phyloP scores from a whole-genome alignment of 805 yeast genomes.

The Zygotorulaspora florentina region DNA sequence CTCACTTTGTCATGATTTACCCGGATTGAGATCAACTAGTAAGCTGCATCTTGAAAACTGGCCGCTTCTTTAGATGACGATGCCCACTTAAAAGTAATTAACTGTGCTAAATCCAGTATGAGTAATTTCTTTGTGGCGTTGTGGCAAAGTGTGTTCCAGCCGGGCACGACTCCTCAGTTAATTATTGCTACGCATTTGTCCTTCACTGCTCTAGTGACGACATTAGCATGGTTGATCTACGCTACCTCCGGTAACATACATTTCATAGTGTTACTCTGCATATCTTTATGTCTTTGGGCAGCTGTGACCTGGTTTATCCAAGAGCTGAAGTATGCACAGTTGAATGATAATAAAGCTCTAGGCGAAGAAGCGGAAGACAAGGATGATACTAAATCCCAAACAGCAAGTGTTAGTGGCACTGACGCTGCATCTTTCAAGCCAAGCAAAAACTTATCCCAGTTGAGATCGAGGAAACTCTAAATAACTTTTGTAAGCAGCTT shows the following conservation, averaged over 20 bases:
- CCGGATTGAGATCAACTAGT: too few relatives aligned
- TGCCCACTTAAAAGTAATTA: not conserved
- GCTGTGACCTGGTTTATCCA: slow-evolving; percentile 82
- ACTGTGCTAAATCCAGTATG: not conserved
- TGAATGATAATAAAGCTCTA: slow-evolving; percentile 27
- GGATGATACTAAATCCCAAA: not conserved
- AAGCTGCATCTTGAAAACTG: too few relatives aligned
- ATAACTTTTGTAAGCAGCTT: not conserved
- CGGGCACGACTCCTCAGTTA: slow-evolving; percentile 89
- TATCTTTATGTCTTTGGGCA: slow-evolving; percentile 67
- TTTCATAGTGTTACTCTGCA: slow-evolving; percentile 48
- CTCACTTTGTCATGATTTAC: too few relatives aligned
- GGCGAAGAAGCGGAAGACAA: slow-evolving; percentile 17
- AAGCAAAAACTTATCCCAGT: not conserved
- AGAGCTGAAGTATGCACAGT: slow-evolving; percentile 51
- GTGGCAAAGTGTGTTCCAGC: slow-evolving; percentile 89
- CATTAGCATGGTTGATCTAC: slow-evolving; percentile 52
- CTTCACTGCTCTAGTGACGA: slow-evolving; percentile 57
- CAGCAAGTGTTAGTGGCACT: not conserved
- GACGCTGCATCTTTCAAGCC: not conserved
- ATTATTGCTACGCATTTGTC: slow-evolving; percentile 86
- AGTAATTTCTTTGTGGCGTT: slow-evolving; percentile 44
- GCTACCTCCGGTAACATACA: slow-evolving; percentile 64
- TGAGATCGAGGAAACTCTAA: slow-evolving; percentile 10
- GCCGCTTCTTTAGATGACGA: too few relatives aligned